Conservation (phyloP, 2,329 filamentous ascomycete genomes). For the Clarireedia paspali region DNA sequence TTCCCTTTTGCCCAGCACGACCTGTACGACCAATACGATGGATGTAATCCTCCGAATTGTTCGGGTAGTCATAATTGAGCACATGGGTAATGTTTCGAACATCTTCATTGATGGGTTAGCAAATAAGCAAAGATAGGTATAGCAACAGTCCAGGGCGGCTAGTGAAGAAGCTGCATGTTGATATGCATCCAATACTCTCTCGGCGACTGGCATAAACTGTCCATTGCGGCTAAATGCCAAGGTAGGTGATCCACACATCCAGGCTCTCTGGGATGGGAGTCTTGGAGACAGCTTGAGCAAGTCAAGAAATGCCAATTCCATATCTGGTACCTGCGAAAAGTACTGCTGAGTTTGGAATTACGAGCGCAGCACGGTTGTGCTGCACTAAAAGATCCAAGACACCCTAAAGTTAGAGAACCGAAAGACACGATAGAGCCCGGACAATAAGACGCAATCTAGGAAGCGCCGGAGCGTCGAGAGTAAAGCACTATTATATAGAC, state of each 20-base stretch:
- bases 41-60: conserved; percentile 94
- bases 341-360: conserved; percentile 67
- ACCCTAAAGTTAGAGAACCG: conserved; percentile 71
- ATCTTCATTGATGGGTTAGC: conserved; percentile 89
- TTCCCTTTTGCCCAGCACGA: conserved; percentile 88
- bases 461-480: conserved; percentile 84
- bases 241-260: conserved; percentile 47
- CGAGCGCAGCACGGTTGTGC: conserved; percentile 62
- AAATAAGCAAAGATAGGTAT: conserved; percentile 49
- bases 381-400: conserved; percentile 78
- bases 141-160: conserved; percentile 53
- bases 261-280: conserved; percentile 51
- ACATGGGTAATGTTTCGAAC: conserved; percentile 99
- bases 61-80: conserved; percentile 91
- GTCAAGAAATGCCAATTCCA: conserved; percentile 75
- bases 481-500: conserved; percentile 65
- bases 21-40: conserved; percentile 91
- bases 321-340: conserved; percentile 58
- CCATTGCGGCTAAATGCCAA: conserved; percentile 39
- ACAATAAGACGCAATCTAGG: conserved; percentile 86
- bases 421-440: conserved; percentile 78
- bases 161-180: conserved; percentile 29
- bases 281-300: conserved; percentile 70
- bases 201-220: conserved; percentile 30
- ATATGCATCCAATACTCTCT: conserved; percentile 34